Evolutionary conservation across 2,329 filamentous ascomycete genomes (phyloP).

Genomic region (Triangularia verruculosa): DNA sequence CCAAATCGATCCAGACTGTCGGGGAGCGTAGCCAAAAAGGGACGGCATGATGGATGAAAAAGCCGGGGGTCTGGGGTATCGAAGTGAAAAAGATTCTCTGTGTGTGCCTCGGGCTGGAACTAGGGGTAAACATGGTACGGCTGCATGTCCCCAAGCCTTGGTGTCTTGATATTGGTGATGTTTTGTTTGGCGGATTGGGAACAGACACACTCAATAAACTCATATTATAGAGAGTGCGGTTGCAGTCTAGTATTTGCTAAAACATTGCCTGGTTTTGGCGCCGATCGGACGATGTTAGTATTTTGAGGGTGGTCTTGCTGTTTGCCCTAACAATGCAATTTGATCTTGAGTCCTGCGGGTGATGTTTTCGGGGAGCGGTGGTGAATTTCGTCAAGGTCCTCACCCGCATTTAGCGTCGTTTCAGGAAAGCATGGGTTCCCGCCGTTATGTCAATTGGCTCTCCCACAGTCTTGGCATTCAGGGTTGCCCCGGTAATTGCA

Average conservation of each 20-base stretch:
- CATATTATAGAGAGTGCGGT: neutral
- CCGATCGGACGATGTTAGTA: neutral
- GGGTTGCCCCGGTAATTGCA: slow-evolving; percentile 12
- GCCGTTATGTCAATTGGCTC: neutral
- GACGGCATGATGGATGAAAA: neutral
- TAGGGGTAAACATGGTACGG: too few species aligned
- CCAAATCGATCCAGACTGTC: neutral
- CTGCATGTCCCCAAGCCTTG: too few species aligned
- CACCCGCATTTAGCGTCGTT: slow-evolving; percentile 16
- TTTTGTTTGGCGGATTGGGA: neutral
- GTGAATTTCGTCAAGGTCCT: neutral
- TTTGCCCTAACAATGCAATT: neutral
- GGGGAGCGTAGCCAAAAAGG: neutral
- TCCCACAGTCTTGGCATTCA: slow-evolving; percentile 2
- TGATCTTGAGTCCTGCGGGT: neutral
- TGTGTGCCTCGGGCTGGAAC: too few species aligned
- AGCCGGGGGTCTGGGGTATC: neutral
- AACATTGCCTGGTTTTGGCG: neutral
- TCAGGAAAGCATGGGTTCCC: slow-evolving; percentile 5
- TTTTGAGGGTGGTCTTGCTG: neutral
- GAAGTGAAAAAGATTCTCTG: too few species aligned
- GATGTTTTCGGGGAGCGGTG: neutral
- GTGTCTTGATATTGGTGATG: too few species aligned
- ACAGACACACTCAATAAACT: neutral
- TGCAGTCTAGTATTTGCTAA: neutral